Evolutionary conservation across 2,329 filamentous ascomycete species (phyloP), one percentile per base, ranked within the genome.

Genomic region (Ophiostoma ips): DNA sequence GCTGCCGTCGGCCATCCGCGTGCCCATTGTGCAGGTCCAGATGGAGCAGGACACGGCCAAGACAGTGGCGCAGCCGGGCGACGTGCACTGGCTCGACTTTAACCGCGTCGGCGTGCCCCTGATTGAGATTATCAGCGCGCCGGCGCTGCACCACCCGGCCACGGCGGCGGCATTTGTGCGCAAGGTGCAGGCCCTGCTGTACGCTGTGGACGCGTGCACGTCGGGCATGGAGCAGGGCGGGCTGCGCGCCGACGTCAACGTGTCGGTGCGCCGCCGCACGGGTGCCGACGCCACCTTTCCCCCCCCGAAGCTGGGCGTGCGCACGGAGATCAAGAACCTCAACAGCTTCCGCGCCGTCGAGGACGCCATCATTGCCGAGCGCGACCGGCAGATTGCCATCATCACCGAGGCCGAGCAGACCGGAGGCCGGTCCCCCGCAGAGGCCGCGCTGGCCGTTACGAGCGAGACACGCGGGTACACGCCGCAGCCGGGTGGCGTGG

Each of bases 41-140:
- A 82, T 98, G 70, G 92, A 98, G 68, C 92, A 98, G 66, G 92
- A 98, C 63, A 96, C 92, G 1, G 92, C 89, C 57, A 96, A 96
- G 66, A 95, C 90, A 1, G 75, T 89, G 36, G 81, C 86, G 28
- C 82, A 90, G 58, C 78, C 84, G 1, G 79, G 77, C 12, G 80
- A 77, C 12, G 76, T 77, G 5, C 81, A 89, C 56, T 81, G 94
- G 62, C 74, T 98, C 24, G 92, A 98, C 63, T 89, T 95, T 67
- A 96, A 96, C 62, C 83, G 92, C 28, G 88, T 92, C 3, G 92
- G 89, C 3, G 77, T 89, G 48, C 89, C 92, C 5, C 72, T 98
- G 44, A 84, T 98, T 55, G 92, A 98, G 65, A 92, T 98, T 57
- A 96, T 98, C 57, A 95, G 90, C 0, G 72, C 85, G 44, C 92